Evolutionary conservation across 768 basidiomycete species (phyloP).

Genomic region (Lentinula detonsa): DNA sequence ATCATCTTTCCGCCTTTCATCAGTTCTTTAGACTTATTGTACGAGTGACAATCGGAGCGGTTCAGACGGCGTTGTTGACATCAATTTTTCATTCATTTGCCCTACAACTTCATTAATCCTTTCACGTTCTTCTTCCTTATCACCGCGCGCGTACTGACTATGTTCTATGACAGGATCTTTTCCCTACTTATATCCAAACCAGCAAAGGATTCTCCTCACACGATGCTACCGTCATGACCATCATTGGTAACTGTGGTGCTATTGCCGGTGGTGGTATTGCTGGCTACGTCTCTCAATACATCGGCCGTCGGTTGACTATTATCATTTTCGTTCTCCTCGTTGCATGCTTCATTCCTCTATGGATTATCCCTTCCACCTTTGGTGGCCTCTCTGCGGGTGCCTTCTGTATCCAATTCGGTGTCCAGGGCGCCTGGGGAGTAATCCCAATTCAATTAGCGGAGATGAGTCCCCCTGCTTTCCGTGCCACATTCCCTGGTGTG

Average conservation of each 20-base stretch:
- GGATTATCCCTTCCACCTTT: conserved; percentile 76
- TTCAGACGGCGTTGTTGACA: too few relatives aligned
- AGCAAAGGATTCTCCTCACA: conserved; percentile 56
- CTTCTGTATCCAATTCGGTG: conserved; percentile 82
- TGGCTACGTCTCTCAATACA: conserved; percentile 65
- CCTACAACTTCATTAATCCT: not conserved
- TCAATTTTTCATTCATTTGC: not conserved
- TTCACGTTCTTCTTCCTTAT: not conserved
- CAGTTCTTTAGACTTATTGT: too few relatives aligned
- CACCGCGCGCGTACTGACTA: not conserved
- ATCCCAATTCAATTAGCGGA: conserved; percentile 78
- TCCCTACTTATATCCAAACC: conserved; percentile 67
- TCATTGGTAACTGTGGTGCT: conserved; percentile 65
- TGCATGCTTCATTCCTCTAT: conserved; percentile 67
- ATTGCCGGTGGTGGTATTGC: conserved; percentile 63
- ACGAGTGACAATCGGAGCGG: too few relatives aligned
- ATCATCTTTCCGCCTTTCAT: too few relatives aligned
- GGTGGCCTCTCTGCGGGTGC: conserved; percentile 71
- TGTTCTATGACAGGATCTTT: conserved; percentile 46
- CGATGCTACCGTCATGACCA: conserved; percentile 67
- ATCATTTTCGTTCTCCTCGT: conserved; percentile 53
- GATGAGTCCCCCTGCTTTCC: conserved; percentile 83
- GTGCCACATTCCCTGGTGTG: conserved; percentile 83
- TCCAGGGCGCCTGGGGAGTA: conserved; percentile 89
- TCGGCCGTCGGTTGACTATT: conserved; percentile 82